phyloP scores from a whole-genome alignment of 208 protist species.

The Angomonas desouzai region DNA sequence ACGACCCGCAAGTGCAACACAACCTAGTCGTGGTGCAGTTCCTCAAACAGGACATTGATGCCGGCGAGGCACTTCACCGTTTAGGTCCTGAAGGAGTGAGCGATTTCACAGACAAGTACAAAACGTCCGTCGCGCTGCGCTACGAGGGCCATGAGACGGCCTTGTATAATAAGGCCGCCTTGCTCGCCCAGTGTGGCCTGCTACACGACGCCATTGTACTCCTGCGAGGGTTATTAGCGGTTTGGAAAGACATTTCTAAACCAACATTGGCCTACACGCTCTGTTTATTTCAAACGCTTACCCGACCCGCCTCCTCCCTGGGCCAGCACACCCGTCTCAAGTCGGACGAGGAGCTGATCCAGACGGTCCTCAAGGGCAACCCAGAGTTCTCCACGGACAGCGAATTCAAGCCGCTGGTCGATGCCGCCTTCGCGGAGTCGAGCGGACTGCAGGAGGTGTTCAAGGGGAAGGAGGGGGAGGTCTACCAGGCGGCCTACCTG shows the following conservation, averaged over 20 bases:
- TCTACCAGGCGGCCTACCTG: constrained; percentile 67
- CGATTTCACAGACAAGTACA: constrained; percentile 14
- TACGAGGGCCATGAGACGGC: constrained; percentile 84
- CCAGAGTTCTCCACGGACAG: constrained; percentile 37
- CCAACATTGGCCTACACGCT: constrained; percentile 47
- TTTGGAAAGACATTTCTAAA: constrained; percentile 44
- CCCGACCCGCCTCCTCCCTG: constrained; percentile 30
- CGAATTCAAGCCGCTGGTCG: constrained; percentile 47
- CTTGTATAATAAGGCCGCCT: constrained; percentile 68
- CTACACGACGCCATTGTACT: constrained; percentile 53
- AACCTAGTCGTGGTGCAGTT: constrained; percentile 77
- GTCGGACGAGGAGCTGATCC: constrained; percentile 73
- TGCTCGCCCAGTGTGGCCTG: constrained; percentile 64
- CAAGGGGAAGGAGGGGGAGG: constrained; percentile 30
- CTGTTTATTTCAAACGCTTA: constrained; percentile 82
- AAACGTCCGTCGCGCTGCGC: constrained; percentile 26
- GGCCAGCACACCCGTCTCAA: constrained; percentile 42
- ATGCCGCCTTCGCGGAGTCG: constrained; percentile 65
- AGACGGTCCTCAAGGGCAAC: constrained; percentile 49
- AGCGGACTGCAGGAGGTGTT: constrained; percentile 72
- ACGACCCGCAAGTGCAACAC: constrained; percentile 78
- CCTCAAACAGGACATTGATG: constrained; percentile 48
- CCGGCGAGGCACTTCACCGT: constrained; percentile 40
- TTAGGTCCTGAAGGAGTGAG: constrained; percentile 22
- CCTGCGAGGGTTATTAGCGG: constrained; percentile 68